A percentile compares a stretch with the other conserved stretches of the same genome.
Conservation (phyloP, 352 stramenopile genomes). For the Phytophthora kernoviae region DNA sequence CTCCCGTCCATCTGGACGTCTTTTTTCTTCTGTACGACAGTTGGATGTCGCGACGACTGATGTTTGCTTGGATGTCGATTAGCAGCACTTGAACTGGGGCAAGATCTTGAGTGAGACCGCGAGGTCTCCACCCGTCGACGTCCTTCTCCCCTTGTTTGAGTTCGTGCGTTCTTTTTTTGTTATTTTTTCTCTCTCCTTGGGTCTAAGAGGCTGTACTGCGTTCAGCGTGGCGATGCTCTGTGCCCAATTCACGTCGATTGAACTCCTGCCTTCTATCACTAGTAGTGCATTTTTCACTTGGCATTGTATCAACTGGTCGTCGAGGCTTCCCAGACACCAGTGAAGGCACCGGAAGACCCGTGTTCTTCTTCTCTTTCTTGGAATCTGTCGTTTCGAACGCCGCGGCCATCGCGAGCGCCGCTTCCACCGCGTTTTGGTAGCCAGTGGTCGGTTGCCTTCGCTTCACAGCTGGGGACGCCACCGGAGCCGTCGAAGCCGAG, state of each 20-base stretch:
- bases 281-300: background rate
- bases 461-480: constrained; percentile 1
- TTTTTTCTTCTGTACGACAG: background rate
- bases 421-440: constrained; percentile 34
- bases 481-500: constrained; percentile 11
- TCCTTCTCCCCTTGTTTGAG: background rate
- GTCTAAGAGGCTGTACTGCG: background rate
- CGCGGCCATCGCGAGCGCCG: constrained; percentile 36
- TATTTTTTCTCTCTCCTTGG: constrained; percentile 7
- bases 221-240: background rate
- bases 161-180: background rate
- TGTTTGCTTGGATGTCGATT: background rate
- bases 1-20: background rate
- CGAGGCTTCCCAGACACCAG: constrained; percentile 17
- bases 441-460: constrained; percentile 12
- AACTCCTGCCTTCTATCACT: constrained; percentile 1
- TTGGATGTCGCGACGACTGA: background rate
- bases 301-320: background rate
- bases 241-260: background rate
- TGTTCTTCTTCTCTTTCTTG: constrained; percentile 13
- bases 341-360: constrained; percentile 6
- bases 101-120: constrained; percentile 3
- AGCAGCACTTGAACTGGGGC: constrained; percentile 3
- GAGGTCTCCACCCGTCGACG: background rate
- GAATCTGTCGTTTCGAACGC: constrained; percentile 10